Percentiles rank a stretch among this genome's conserved stretches.
These are phyloP conservation scores for Candida neerlandica DNA, from an alignment of 1,139 yeast species.

Conservation along the genomic window DNA sequence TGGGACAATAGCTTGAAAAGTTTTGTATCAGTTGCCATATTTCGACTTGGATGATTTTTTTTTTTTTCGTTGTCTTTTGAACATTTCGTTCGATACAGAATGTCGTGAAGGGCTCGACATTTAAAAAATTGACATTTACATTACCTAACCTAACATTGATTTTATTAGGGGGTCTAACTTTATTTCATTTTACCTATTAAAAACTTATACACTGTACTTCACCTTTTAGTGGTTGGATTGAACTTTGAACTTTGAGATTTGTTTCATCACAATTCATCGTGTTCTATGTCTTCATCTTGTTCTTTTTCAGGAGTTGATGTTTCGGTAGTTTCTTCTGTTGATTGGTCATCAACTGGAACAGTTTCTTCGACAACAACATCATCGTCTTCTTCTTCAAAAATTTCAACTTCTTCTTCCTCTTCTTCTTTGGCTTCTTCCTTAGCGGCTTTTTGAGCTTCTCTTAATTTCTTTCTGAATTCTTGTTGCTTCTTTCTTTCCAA, in stretches of 20 bases:
- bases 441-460: conserved; percentile 25
- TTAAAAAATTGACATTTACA: background rate
- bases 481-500: conserved; percentile 38
- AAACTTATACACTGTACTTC: background rate
- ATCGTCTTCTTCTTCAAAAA: conserved; percentile 17
- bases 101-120: background rate
- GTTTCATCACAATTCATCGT: conserved; percentile 58
- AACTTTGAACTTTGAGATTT: background rate
- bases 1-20: background rate
- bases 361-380: conserved; percentile 11
- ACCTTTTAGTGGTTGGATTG: background rate
- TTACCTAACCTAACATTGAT: no score
- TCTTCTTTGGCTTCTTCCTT: conserved; percentile 19
- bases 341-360: conserved; percentile 2
- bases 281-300: conserved; percentile 31
- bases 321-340: background rate
- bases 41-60: background rate
- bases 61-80: background rate
- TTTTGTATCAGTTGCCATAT: background rate
- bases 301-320: conserved; percentile 3
- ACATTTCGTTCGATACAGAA: background rate
- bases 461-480: conserved; percentile 38
- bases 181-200: background rate
- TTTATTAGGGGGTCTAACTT: background rate
- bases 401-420: conserved; percentile 21